Conservation (phyloP, 768 basidiomycete species). For the Boletellus ananas region DNA sequence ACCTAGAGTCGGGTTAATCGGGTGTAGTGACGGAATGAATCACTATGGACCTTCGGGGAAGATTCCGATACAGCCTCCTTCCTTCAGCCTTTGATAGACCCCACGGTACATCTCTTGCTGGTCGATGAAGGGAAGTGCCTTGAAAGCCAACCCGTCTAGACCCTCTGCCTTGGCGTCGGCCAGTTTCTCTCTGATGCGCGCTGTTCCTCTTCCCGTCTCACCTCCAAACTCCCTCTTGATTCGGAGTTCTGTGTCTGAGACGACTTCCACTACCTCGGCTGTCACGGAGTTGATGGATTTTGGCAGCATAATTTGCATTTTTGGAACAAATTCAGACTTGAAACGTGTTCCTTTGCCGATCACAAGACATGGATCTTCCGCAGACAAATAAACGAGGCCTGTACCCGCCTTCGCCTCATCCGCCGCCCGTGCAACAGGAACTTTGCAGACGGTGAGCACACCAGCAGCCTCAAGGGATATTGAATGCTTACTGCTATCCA, state of each 20-base stretch:
- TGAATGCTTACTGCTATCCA: slow-evolving; percentile 75
- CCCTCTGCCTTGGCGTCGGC: slow-evolving; percentile 56
- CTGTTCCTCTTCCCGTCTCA: slow-evolving; percentile 71
- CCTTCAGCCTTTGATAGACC: slow-evolving; percentile 82
- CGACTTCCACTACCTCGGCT: slow-evolving; percentile 82
- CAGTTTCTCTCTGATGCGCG: slow-evolving; percentile 62
- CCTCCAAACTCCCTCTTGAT: slow-evolving; percentile 86
- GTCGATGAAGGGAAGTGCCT: slow-evolving; percentile 83
- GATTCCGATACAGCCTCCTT: slow-evolving; percentile 91
- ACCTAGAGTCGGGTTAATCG: slow-evolving; percentile 47
- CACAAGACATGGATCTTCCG: slow-evolving; percentile 76
- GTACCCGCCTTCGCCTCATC: slow-evolving; percentile 76
- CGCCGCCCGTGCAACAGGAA: slow-evolving; percentile 89
- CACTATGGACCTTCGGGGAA: slow-evolving; percentile 86
- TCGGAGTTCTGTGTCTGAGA: slow-evolving; percentile 82
- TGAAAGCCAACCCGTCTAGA: slow-evolving; percentile 67
- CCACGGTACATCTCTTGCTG: slow-evolving; percentile 93
- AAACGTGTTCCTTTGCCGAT: slow-evolving; percentile 82
- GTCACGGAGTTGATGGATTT: slow-evolving; percentile 71
- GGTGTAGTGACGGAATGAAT: not conserved
- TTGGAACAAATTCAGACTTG: slow-evolving; percentile 62
- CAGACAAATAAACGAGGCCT: slow-evolving; percentile 68
- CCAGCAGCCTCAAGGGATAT: not conserved
- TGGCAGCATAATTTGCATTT: slow-evolving; percentile 84
- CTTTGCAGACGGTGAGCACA: slow-evolving; percentile 38